Conservation (phyloP, 345 rosid genomes). For the Ceriops zippeliana region DNA sequence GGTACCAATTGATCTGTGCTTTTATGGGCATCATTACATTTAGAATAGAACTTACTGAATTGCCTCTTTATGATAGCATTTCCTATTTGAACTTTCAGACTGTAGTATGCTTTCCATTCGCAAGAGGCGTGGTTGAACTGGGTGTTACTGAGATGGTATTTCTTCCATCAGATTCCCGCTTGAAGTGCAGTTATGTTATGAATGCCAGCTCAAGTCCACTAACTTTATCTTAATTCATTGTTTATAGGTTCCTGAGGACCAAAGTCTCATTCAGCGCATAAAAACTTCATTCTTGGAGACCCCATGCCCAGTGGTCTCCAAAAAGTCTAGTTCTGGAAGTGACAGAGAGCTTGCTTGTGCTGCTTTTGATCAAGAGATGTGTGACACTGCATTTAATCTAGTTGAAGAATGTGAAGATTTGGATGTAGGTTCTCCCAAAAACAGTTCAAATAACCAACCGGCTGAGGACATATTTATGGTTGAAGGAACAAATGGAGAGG, state of each 20-base stretch:
- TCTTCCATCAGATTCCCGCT: not conserved
- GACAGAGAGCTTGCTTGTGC: constrained; percentile 27
- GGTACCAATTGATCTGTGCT: constrained; percentile 32
- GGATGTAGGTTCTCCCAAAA: constrained; percentile 41
- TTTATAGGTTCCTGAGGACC: constrained; percentile 73
- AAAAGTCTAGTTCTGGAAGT: constrained; percentile 27
- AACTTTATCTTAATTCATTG: constrained; percentile 5
- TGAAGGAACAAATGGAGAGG: constrained; percentile 50
- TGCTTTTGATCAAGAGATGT: constrained; percentile 29
- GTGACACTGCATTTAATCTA: constrained; percentile 35
- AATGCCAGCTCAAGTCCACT: constrained; percentile 8
- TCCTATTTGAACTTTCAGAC: constrained; percentile 47
- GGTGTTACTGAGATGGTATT: constrained; percentile 82
- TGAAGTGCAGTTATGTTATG: not conserved
- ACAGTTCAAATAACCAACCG: constrained; percentile 37
- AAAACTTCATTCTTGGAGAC: constrained; percentile 56
- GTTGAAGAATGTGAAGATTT: constrained; percentile 37
- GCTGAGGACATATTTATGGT: constrained; percentile 53
- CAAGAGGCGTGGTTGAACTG: constrained; percentile 77
- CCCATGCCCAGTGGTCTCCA: constrained; percentile 32
- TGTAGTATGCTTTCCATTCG: constrained; percentile 74
- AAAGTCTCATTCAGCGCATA: constrained; percentile 49
- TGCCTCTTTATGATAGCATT: not conserved
- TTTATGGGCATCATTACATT: not conserved
- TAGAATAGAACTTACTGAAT: too few species aligned